Evolutionary conservation across 108 stramenopile species (phyloP), one percentile per base, ranked within the genome.

Genomic region (Cyclotella cryptica): DNA sequence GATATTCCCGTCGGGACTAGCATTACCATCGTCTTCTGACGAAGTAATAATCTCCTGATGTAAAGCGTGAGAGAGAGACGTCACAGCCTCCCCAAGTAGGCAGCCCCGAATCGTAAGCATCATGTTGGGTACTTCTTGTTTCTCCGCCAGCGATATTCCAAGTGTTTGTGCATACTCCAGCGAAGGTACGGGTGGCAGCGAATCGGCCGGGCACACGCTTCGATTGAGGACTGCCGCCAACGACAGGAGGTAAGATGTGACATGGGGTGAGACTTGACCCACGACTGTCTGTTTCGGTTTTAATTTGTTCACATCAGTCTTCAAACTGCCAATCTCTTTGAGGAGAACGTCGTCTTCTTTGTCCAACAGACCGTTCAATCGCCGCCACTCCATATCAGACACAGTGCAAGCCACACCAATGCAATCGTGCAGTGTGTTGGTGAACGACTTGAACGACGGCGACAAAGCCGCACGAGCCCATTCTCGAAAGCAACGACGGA

Each of bases 161-260:
- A 94, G 78, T 0, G 85, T 65, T 26, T 72, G 55, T 30, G 94
- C 94, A 64, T 92, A 90, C 7, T 90, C 89, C 58, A 66, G 27
- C 0, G 86, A 89, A 17, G 92, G 90, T 35, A 91, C 90, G 12
- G 94, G 89, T n/a, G 79, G 79, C 18, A 95, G 71, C 19, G 92
- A 92, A 89, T 96, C 95, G 2, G 91, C 85, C 10, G 92, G 95
- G 71, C 88, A 92, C 10, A 92, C 72, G 51, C 86, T 88, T 64
- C 88, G 90, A 77, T 96, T 92, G 54, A 96, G 73, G 18, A 87
- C 75, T 29, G 83, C 87, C 18, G 92, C 72, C 11, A 92, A 66
- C 10, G 85, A 75, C n/a, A 91, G 67, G 19, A 96, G 44, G 74
- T 84, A 93, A 12, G 87, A 88, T 12, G 88, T 75, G 63, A 93